Conservation (phyloP, 1,139 yeast genomes). For the Zygoascus sp. region DNA sequence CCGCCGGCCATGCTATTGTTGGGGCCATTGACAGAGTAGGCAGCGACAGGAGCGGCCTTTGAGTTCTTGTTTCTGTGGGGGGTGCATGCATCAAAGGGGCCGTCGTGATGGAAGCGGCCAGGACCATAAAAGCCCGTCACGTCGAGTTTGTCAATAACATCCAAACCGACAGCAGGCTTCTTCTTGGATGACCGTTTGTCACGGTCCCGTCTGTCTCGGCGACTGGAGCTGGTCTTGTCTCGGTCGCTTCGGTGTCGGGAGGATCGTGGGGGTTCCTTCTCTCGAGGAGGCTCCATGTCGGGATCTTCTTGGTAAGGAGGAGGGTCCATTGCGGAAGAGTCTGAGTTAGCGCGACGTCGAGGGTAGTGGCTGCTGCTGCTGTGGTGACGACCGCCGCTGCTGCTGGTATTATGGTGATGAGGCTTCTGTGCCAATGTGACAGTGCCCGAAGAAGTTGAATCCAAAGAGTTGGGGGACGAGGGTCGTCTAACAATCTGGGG, state of each 20-base stretch:
- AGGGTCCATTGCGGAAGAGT: slow-evolving; percentile 27
- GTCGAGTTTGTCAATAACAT: slow-evolving; percentile 89
- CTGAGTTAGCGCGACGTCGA: slow-evolving; percentile 27
- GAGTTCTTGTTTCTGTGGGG: slow-evolving; percentile 87
- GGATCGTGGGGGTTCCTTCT: not conserved
- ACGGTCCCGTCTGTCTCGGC: slow-evolving; percentile 21
- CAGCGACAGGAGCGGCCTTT: slow-evolving; percentile 81
- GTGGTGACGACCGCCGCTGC: not conserved
- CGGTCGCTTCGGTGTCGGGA: slow-evolving; percentile 3
- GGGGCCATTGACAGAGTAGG: slow-evolving; percentile 94
- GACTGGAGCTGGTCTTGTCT: slow-evolving; percentile 13
- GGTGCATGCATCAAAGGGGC: slow-evolving; percentile 97
- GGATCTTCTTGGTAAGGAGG: slow-evolving; percentile 9
- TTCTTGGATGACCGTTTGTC: slow-evolving; percentile 9
- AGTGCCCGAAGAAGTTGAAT: slow-evolving; percentile 8
- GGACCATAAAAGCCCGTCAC: slow-evolving; percentile 95
- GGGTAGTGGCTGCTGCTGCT: not conserved
- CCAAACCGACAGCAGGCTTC: slow-evolving; percentile 42
- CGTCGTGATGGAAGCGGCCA: slow-evolving; percentile 94
- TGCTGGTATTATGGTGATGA: slow-evolving; percentile 8
- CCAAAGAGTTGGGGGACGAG: slow-evolving; percentile 1
- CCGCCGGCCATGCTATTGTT: slow-evolving; percentile 77
- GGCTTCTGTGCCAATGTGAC: slow-evolving; percentile 10
- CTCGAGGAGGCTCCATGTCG: not conserved
- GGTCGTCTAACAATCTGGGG: not conserved